Percentiles rank a stretch among this genome's conserved stretches.
These are phyloP conservation scores for Penicillium taxi DNA, from an alignment of 495 filamentous ascomycete species.

Conservation along the genomic window DNA sequence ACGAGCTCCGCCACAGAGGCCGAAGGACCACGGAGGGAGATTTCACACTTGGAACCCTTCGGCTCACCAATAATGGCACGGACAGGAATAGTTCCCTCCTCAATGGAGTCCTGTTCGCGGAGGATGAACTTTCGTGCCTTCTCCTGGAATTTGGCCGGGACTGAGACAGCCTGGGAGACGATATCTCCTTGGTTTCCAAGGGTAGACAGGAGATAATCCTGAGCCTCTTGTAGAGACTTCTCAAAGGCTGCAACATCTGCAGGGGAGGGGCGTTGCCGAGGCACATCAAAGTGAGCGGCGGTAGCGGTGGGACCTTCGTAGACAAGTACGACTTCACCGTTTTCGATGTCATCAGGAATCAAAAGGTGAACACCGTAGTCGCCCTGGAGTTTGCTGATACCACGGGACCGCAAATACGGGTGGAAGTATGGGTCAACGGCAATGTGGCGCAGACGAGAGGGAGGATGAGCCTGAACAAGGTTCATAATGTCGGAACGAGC, in stretches of 20 bases:
- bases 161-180: slow-evolving; percentile 52
- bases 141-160: slow-evolving; percentile 72
- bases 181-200: slow-evolving; percentile 67
- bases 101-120: slow-evolving; percentile 61
- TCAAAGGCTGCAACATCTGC: slow-evolving; percentile 58
- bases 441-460: slow-evolving; percentile 60
- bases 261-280: slow-evolving; percentile 51
- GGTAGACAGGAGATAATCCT: slow-evolving; percentile 59
- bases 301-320: slow-evolving; percentile 62
- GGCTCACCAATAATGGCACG: slow-evolving; percentile 51
- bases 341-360: slow-evolving; percentile 57
- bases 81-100: slow-evolving; percentile 60
- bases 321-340: slow-evolving; percentile 67
- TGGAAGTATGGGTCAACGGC: slow-evolving; percentile 83
- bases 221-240: slow-evolving; percentile 61
- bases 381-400: slow-evolving; percentile 53
- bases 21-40: slow-evolving; percentile 70
- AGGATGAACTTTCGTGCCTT: slow-evolving; percentile 72
- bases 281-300: slow-evolving; percentile 56
- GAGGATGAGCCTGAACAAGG: slow-evolving; percentile 72
- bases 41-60: slow-evolving; percentile 36
- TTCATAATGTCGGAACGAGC: slow-evolving; percentile 75
- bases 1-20: slow-evolving; percentile 60
- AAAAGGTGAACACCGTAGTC: slow-evolving; percentile 75
- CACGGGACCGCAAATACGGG: slow-evolving; percentile 58